Conservation (phyloP, 2,329 filamentous ascomycete species). For the Venturia effusa region DNA sequence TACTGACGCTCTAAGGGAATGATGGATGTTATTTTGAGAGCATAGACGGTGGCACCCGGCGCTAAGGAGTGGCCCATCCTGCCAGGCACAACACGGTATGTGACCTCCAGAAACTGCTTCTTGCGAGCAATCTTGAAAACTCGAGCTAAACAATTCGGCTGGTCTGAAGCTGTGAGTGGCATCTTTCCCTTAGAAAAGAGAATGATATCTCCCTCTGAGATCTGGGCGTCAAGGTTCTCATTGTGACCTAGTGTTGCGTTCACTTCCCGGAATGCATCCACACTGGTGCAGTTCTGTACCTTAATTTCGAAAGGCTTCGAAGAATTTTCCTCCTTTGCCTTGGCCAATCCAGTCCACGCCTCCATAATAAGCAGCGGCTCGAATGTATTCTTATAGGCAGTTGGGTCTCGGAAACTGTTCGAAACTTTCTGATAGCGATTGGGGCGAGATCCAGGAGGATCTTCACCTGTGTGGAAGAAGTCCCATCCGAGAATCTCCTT, state of each 20-base stretch:
- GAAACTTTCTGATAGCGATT: conserved; percentile 66
- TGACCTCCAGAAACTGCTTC: conserved; percentile 69
- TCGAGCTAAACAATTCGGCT: conserved; percentile 75
- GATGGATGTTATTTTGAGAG: conserved; percentile 80
- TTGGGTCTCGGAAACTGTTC: conserved; percentile 64
- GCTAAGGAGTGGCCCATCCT: conserved; percentile 54
- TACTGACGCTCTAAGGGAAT: conserved; percentile 93
- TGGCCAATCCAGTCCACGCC: conserved; percentile 90
- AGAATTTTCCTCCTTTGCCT: conserved; percentile 74
- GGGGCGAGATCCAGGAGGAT: conserved; percentile 62
- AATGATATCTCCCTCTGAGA: conserved; percentile 81
- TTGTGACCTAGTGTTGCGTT: conserved; percentile 66
- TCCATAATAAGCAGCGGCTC: conserved; percentile 83
- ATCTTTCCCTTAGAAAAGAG: conserved; percentile 65
- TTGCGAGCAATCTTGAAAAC: conserved; percentile 73
- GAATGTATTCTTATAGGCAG: conserved; percentile 79
- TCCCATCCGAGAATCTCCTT: conserved; percentile 86
- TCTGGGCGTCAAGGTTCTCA: conserved; percentile 58
- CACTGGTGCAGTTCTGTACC: conserved; percentile 74
- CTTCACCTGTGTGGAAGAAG: conserved; percentile 80
- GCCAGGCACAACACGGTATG: conserved; percentile 67
- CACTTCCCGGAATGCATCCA: conserved; percentile 88
- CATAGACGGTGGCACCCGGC: conserved; percentile 59
- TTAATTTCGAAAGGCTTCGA: conserved; percentile 75
- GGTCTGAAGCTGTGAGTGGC: conserved; percentile 54